Conservation (phyloP, 345 rosid species). For the Rhodamnia argentea region DNA sequence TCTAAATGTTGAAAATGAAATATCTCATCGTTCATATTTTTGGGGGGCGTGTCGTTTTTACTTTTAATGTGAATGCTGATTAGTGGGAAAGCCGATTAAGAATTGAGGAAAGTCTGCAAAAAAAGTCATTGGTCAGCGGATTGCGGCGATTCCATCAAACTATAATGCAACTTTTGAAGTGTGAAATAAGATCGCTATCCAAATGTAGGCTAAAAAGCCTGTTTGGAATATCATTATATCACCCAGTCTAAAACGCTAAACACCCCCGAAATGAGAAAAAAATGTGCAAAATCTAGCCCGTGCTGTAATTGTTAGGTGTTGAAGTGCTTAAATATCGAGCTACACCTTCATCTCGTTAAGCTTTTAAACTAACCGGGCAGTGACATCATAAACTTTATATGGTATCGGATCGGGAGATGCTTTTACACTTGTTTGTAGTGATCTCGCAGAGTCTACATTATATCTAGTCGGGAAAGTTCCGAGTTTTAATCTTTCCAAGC, state of each 20-base stretch:
- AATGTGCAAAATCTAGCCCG: no score
- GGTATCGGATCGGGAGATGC: neutral
- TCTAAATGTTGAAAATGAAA: neutral
- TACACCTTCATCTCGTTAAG: no score
- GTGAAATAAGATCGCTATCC: neutral
- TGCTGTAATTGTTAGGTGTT: no score
- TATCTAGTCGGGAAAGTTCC: neutral
- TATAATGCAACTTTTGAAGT: neutral
- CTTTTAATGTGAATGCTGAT: neutral
- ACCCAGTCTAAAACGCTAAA: no score
- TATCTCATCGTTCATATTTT: neutral
- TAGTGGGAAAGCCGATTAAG: neutral
- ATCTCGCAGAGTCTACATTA: neutral
- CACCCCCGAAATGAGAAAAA: no score
- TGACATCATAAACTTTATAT: neutral
- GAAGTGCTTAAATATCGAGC: no score
- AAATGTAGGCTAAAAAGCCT: no score
- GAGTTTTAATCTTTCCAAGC: neutral
- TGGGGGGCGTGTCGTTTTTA: neutral
- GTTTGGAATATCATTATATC: no score
- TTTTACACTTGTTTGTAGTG: fast-evolving
- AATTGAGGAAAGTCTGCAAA: neutral
- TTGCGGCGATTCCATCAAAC: neutral
- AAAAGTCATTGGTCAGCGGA: neutral
- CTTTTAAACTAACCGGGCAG: neutral